Evolutionary conservation across 78 protist species (phyloP).

Genomic region (Dictyostelium firmibasis): DNA sequence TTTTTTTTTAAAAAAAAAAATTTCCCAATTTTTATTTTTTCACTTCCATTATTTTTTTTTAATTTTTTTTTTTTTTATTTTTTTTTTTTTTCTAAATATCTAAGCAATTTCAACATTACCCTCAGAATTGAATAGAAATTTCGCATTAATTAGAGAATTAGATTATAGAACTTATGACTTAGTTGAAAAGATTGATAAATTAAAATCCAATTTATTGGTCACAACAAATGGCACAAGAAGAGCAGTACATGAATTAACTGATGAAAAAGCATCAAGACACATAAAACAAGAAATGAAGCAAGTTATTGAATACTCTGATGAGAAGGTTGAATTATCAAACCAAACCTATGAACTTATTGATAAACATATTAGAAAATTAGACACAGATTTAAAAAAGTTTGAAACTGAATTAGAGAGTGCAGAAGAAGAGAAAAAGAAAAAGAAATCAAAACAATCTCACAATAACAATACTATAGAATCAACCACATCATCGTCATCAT

Average conservation of each 20-base stretch:
- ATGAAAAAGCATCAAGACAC: constrained; percentile 19
- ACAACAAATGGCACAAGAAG: constrained; percentile 11
- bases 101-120: constrained; percentile 77
- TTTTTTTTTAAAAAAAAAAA: too few species aligned
- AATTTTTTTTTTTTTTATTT: neutral
- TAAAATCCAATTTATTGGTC: neutral
- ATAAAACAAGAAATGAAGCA: constrained; percentile 21
- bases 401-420: constrained; percentile 68
- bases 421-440: constrained; percentile 65
- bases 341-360: constrained; percentile 84
- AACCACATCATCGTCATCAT: neutral
- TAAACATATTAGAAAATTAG: constrained; percentile 71
- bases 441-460: constrained; percentile 18
- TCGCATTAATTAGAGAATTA: constrained; percentile 77
- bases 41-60: neutral
- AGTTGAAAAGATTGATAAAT: constrained; percentile 32
- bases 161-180: constrained; percentile 58
- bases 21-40: neutral
- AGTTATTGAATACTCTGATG: constrained; percentile 76
- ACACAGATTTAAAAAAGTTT: constrained; percentile 77
- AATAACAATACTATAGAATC: neutral
- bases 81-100: neutral
- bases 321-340: constrained; percentile 70
- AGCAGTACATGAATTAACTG: constrained; percentile 8
- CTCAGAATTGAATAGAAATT: constrained; percentile 46